A percentile compares a stretch with the other conserved stretches of the same genome.
These are phyloP conservation scores for Discostella stelligera DNA, from an alignment of 352 stramenopile species.

Conservation along the genomic window DNA sequence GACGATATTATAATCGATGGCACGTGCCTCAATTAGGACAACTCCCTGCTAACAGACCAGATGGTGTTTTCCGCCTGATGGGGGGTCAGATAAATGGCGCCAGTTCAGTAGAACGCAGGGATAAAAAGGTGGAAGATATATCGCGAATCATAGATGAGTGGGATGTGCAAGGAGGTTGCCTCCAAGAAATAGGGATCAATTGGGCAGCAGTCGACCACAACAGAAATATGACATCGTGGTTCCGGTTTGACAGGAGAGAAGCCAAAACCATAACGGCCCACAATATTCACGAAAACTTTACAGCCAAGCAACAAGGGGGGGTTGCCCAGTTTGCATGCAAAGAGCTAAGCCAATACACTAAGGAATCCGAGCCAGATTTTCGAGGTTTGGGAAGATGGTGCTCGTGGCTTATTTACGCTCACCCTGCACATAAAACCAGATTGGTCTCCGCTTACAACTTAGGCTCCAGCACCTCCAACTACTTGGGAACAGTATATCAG, in stretches of 20 bases:
- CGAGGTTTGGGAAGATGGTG: neutral
- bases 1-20: neutral
- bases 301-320: neutral
- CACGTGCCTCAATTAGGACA: constrained; percentile 2
- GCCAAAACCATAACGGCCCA: too few relatives aligned
- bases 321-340: too few relatives aligned
- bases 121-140: constrained; percentile 8
- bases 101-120: neutral
- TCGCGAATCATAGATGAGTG: neutral
- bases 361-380: neutral
- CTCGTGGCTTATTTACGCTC: neutral
- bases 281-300: neutral
- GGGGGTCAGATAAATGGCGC: constrained; percentile 15
- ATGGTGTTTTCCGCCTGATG: neutral
- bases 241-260: neutral
- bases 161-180: neutral
- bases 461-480: neutral
- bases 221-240: neutral
- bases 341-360: too few relatives aligned
- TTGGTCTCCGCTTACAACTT: constrained; percentile 16
- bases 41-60: neutral
- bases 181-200: too few relatives aligned
- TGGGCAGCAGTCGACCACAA: neutral
- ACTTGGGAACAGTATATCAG: constrained; percentile 11
- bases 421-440: neutral